These are phyloP conservation scores for Corymbia maculata DNA, from an alignment of 345 rosid species.

Conservation along the genomic window DNA sequence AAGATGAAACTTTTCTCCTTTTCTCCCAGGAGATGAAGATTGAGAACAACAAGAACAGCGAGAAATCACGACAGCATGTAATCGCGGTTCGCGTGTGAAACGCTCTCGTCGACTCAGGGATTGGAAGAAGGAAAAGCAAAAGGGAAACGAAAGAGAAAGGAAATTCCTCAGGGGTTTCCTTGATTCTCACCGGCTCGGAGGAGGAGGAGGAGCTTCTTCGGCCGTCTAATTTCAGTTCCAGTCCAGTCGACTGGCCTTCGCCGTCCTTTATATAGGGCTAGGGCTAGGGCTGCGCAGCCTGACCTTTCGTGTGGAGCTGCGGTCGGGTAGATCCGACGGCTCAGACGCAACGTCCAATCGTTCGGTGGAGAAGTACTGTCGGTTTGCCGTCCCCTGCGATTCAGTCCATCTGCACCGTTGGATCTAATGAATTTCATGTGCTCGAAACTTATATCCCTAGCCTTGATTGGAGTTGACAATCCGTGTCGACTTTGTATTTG, in stretches of 20 bases:
- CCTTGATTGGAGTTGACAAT: neutral
- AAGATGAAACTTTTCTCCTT: fast-evolving
- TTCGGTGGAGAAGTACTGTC: fast-evolving
- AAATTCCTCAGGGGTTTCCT: neutral
- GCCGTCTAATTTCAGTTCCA: fast-evolving
- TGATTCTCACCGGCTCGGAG: neutral
- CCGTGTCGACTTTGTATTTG: neutral
- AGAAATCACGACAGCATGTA: neutral
- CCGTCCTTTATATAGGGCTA: neutral
- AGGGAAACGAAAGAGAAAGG: neutral
- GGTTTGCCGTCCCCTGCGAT: neutral
- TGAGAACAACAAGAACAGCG: neutral
- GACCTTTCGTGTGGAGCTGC: fast-evolving
- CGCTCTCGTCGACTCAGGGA: neutral
- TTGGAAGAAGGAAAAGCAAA: neutral
- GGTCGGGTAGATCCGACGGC: neutral
- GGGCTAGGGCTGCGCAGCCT: neutral
- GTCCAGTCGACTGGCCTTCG: neutral
- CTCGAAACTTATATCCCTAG: neutral
- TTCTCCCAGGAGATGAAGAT: neutral
- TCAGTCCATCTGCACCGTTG: neutral
- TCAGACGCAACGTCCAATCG: neutral
- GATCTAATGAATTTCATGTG: neutral
- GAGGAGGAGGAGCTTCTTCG: neutral
- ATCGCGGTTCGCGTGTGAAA: neutral